Evolutionary conservation across 2,329 filamentous ascomycete genomes (phyloP), one percentile per base, ranked within the genome.

Genomic region (Cladobotryum mycophilum): DNA sequence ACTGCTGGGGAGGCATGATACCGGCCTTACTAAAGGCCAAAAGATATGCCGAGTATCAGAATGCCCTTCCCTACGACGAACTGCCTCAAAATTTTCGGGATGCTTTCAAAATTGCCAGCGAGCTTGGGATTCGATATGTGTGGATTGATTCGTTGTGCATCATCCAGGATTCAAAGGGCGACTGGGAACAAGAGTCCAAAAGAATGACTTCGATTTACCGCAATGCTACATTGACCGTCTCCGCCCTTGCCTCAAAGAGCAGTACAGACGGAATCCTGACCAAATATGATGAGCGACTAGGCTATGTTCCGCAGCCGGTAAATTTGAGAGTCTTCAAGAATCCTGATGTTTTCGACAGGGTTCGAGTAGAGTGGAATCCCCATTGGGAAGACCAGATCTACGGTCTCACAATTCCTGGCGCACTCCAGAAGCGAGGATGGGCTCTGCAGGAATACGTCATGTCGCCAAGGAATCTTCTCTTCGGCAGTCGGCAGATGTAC

Each of bases 141-240:
- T 60, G 58, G 57, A 56, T 60, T 2, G 57, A 60, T 13, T 45
- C 52, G 1, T 15, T 59, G 2, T 59, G 58, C 15, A 60, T 60
- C 14, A 50, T 60, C 20, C 58, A 61, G 20, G 56, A 56, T 41
- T 49, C 50, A 4, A 48, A 45, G n/a, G 30, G 43, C 3, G 58
- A 60, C 20, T 60, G 55, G 56, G 48, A 51, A 4, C 18, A 15
- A 1, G 53, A 60, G 53, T 50, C 52, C 0, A 48, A 43, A 6
- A 56, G 45, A 41, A 54, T 56, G 54, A 49, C 47, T 9, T 35
- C 35, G 5, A 47, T 56, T 5, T 56, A 56, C 18, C 49, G 48
- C 5, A 47, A 54, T 9, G 45, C 57, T 1, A 55, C 58, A 14
- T 36, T 60, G 8, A 59, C 57, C 1, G 44, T 59, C 22, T 51